These are phyloP conservation scores for Neurospora sp. DNA, from an alignment of 2,329 filamentous ascomycete species.

Conservation along the genomic window DNA sequence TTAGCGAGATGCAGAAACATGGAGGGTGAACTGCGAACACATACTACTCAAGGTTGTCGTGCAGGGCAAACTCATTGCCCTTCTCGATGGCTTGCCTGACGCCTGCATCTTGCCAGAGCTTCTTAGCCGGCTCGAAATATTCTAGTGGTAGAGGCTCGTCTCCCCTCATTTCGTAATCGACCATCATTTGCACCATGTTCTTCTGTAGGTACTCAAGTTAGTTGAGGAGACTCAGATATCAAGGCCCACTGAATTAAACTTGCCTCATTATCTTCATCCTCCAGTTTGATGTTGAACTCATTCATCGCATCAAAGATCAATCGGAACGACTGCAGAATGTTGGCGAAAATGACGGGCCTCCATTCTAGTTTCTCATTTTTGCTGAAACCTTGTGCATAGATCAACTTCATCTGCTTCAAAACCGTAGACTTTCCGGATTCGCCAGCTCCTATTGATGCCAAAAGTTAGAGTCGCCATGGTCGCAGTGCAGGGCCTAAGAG, in stretches of 20 bases:
- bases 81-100: conserved; percentile 82
- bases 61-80: conserved; percentile 92
- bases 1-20: conserved; percentile 3
- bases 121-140: conserved; percentile 72
- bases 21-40: neutral
- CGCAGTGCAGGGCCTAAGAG: neutral
- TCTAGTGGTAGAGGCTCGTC: conserved; percentile 72
- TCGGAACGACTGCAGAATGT: conserved; percentile 86
- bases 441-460: conserved; percentile 61
- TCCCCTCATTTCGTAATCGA: conserved; percentile 72
- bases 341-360: conserved; percentile 92
- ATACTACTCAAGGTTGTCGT: conserved; percentile 91
- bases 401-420: conserved; percentile 98
- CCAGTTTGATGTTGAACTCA: conserved; percentile 70
- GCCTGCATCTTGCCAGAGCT: conserved; percentile 73
- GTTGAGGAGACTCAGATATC: neutral
- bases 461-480: conserved; percentile 12
- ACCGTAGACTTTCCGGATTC: conserved; percentile 96
- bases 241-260: conserved; percentile 18
- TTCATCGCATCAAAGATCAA: conserved; percentile 86
- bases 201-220: conserved; percentile 40
- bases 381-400: conserved; percentile 87
- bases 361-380: conserved; percentile 85
- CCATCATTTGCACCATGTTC: conserved; percentile 66
- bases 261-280: conserved; percentile 71